phyloP scores from a whole-genome alignment of 2,329 filamentous ascomycete genomes.

The Exophiala bonariae region DNA sequence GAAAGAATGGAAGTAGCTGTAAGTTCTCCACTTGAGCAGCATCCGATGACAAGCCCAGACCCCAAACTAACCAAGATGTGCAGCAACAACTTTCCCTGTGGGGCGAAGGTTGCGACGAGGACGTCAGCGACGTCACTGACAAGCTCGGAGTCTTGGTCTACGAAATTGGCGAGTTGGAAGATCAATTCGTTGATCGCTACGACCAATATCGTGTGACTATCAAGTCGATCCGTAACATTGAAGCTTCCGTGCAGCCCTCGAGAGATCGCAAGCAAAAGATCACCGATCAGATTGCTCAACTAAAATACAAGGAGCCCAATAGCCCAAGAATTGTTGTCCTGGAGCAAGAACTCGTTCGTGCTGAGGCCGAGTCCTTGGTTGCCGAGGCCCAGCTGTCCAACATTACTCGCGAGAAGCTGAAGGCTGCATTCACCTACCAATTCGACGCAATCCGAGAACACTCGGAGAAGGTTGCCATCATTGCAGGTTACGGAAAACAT shows the following conservation, averaged over 20 bases:
- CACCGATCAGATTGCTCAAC: slow-evolving; percentile 94
- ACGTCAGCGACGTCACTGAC: slow-evolving; percentile 98
- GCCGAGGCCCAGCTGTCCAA: slow-evolving; percentile 98
- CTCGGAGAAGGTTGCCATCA: slow-evolving; percentile 96
- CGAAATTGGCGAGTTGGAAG: slow-evolving; percentile 96
- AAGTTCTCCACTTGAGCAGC: slow-evolving; percentile 44
- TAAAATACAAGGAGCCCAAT: slow-evolving; percentile 99
- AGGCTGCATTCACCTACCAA: slow-evolving; percentile 96
- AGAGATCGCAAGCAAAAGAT: slow-evolving; percentile 99
- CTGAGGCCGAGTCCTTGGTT: slow-evolving; percentile 97
- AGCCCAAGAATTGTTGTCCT: slow-evolving; percentile 96
- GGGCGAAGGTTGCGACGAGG: slow-evolving; percentile 94
- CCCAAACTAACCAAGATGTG: slow-evolving; percentile 15
- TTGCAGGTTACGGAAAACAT: slow-evolving; percentile 96
- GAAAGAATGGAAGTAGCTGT: slow-evolving; percentile 99
- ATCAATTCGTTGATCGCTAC: slow-evolving; percentile 97
- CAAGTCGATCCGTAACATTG: slow-evolving; percentile 99
- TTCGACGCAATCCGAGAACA: slow-evolving; percentile 97
- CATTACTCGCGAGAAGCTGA: slow-evolving; percentile 99
- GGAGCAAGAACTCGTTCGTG: slow-evolving; percentile 96
- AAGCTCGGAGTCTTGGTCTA: slow-evolving; percentile 97
- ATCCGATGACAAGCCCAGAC: too few species aligned
- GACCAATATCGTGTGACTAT: slow-evolving; percentile 99
- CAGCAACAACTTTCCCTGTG: slow-evolving; percentile 98
- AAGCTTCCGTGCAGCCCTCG: slow-evolving; percentile 96